phyloP scores from a whole-genome alignment of 768 basidiomycete species.

The Collybia nuda region DNA sequence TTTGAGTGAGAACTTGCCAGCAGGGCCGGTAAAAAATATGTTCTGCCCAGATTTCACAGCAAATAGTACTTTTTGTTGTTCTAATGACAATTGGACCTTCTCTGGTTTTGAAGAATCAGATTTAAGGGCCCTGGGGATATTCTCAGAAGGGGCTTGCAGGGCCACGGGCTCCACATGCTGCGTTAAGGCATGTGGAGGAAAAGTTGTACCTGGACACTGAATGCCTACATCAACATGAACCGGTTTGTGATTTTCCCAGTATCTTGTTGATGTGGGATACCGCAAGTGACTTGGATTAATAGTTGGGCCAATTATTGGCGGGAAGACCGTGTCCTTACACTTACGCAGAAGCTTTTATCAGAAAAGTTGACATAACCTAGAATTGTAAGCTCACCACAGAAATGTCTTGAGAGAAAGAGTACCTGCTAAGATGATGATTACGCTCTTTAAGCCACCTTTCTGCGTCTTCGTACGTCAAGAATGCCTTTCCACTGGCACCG shows the following conservation, averaged over 20 bases:
- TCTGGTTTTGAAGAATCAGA: neutral
- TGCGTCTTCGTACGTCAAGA: slow-evolving; percentile 12
- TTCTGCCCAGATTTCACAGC: slow-evolving; percentile 53
- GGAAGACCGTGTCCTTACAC: too few relatives aligned
- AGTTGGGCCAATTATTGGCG: too few relatives aligned
- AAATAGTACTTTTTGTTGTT: slow-evolving; percentile 40
- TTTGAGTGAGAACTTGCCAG: slow-evolving; percentile 39
- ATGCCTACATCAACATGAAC: slow-evolving; percentile 7
- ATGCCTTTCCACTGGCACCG: slow-evolving; percentile 12
- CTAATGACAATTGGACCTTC: slow-evolving; percentile 27
- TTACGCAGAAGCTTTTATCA: too few relatives aligned
- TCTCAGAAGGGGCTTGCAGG: too few relatives aligned
- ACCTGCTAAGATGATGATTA: too few relatives aligned
- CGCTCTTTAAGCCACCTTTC: slow-evolving; percentile 7
- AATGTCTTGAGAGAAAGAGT: too few relatives aligned
- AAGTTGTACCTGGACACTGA: slow-evolving; percentile 3
- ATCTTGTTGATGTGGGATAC: slow-evolving; percentile 12
- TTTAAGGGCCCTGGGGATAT: slow-evolving; percentile 10
- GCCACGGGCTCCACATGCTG: neutral
- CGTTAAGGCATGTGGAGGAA: neutral
- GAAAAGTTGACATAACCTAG: too few relatives aligned
- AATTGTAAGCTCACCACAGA: too few relatives aligned
- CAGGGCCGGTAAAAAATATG: slow-evolving; percentile 77
- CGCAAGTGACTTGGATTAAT: neutral
- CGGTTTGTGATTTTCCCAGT: slow-evolving; percentile 12